Evolutionary conservation across 148 eudicot genomes (phyloP).

Genomic region (Rhododendron henanense): DNA sequence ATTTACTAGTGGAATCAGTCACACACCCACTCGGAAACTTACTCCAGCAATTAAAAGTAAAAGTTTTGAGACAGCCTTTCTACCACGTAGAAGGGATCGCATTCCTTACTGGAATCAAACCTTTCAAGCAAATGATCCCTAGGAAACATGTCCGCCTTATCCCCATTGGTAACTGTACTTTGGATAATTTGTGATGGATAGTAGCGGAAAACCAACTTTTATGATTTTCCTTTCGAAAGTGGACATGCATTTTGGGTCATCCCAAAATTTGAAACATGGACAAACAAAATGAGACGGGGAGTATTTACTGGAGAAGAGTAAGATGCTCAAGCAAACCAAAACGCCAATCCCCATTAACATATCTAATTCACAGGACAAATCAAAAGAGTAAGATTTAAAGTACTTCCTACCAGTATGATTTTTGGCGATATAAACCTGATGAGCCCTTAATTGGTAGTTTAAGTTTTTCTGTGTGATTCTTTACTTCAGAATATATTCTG

Average conservation of each 20-base stretch:
- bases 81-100: background rate
- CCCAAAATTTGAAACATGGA: background rate
- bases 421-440: background rate
- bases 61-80: background rate
- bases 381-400: background rate
- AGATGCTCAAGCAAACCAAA: background rate
- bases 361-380: background rate
- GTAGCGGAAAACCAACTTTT: background rate
- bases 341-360: background rate
- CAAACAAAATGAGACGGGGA: background rate
- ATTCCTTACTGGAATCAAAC: background rate
- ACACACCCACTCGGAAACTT: background rate
- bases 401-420: background rate
- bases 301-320: background rate
- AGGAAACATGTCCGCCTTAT: background rate
- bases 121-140: background rate
- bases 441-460: background rate
- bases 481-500: background rate
- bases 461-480: background rate
- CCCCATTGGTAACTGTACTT: background rate
- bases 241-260: background rate
- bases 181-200: background rate
- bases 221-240: background rate
- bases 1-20: background rate
- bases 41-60: background rate